phyloP scores from a whole-genome alignment of 176 grass and related monocot genomes.

The Bromus sterilis region DNA sequence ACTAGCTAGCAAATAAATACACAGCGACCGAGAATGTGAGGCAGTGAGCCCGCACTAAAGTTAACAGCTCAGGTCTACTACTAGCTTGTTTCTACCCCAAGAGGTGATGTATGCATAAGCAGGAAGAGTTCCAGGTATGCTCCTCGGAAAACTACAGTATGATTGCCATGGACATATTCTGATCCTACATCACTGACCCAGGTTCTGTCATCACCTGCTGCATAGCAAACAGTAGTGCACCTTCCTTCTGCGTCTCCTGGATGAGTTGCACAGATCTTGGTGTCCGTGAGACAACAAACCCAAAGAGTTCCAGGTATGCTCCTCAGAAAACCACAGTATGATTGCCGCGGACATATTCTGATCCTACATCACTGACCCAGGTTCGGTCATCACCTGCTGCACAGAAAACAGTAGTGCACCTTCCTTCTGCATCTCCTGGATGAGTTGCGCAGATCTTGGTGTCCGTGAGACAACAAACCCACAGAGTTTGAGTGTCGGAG shows the following conservation, averaged over 20 bases:
- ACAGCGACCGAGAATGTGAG: not conserved
- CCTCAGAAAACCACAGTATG: not conserved
- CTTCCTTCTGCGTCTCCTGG: conserved; percentile 8
- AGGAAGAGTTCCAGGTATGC: conserved; percentile 1
- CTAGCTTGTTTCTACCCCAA: not conserved
- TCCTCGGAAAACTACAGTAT: not conserved
- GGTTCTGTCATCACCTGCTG: not conserved
- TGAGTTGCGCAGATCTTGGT: not conserved
- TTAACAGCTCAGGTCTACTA: not conserved
- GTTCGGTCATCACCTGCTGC: not conserved
- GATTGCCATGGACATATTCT: not conserved
- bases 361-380: not conserved
- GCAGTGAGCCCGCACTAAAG: conserved; percentile 10
- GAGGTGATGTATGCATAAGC: not conserved
- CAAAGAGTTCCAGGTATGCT: not conserved
- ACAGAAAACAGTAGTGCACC: not conserved
- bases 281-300: not conserved
- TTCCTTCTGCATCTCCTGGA: conserved; percentile 14
- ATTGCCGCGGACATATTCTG: not conserved
- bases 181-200: not conserved
- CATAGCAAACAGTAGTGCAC: not conserved
- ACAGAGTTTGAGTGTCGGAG: not conserved
- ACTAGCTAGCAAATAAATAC: not conserved
- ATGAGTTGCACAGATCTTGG: not conserved
- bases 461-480: not conserved